Evolutionary conservation across 495 filamentous ascomycete genomes (phyloP), one percentile per base, ranked within the genome.

Genomic region (Aspergillus avenaceus): DNA sequence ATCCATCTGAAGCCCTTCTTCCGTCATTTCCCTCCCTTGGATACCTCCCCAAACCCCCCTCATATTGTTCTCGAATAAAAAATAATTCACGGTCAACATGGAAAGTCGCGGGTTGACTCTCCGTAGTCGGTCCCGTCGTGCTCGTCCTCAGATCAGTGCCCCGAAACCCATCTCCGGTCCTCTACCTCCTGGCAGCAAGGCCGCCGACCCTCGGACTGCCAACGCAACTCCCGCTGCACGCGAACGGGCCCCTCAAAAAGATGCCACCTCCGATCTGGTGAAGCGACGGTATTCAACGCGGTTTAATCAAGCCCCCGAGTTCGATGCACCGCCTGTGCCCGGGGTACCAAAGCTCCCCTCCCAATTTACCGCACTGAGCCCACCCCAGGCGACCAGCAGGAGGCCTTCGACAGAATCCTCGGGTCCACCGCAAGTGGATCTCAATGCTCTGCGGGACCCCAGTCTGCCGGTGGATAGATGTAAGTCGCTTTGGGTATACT

Each of bases 241-340:
- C 22, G 68, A 69, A 41, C 58, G 61, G 43, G 60, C 59, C 42
- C 63, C 62, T 28, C 59, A 59, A 47, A 69, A 62, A 37, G 69
- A 66, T 61, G 52, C 88, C 72, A 96, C 91, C 3, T 85, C 90
- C 18, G 95, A 99, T 66, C 74, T 97, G 41, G 95, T 99, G 42
- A 97, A 97, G 70, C 77, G 88, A 49, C 77, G 93, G 47, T 97
- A 97, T 66, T 97, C 93, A 14, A 90, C 90, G 24, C 81, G 91
- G 43, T 96, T 96, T 65, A 88, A 88, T 55, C 81, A 85, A 43
- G 69, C 84, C 9, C 87, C 87, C 0, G 85, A 90, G 52, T 88
- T 86, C 56, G 77, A 81, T 49, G 83, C 77, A 26, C 83, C 85
- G 41, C 86, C 88, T 0, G 71, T 93, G 50, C 90, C 90, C 3